A percentile compares a stretch with the other conserved stretches of the same genome.
These are phyloP conservation scores for Sanghuangporus sanghuang DNA, from an alignment of 1,284 basidiomycete species.

Conservation along the genomic window DNA sequence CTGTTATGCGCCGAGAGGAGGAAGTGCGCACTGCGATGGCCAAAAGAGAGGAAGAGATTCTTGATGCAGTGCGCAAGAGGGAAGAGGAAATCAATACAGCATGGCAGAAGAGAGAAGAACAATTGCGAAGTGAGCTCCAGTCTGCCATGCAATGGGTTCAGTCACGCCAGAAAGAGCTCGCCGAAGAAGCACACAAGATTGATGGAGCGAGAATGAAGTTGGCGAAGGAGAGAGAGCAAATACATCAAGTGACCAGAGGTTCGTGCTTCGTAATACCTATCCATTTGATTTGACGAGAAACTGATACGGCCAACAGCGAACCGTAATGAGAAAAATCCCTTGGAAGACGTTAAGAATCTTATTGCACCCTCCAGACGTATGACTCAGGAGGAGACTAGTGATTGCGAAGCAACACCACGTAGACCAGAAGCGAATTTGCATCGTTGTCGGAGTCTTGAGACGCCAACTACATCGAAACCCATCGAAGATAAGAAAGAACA, in stretches of 20 bases:
- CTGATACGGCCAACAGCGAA: constrained; percentile 23
- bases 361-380: constrained; percentile 47
- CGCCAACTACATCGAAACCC: constrained; percentile 30
- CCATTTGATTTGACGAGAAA: not conserved
- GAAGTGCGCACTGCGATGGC: constrained; percentile 69
- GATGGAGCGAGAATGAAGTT: constrained; percentile 40
- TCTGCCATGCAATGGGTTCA: constrained; percentile 46
- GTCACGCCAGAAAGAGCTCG: constrained; percentile 46
- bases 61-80: constrained; percentile 42
- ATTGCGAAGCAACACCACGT: constrained; percentile 20
- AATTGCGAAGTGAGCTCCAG: constrained; percentile 46
- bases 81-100: constrained; percentile 44
- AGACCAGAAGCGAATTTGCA: constrained; percentile 27
- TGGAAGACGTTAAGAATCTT: constrained; percentile 71
- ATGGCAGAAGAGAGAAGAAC: constrained; percentile 53
- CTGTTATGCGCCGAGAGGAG: constrained; percentile 61
- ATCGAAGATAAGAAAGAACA: constrained; percentile 10
- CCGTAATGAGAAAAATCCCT: constrained; percentile 51
- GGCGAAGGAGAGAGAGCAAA: constrained; percentile 41
- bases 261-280: not conserved
- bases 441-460: constrained; percentile 28
- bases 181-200: constrained; percentile 46
- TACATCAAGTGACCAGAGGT: constrained; percentile 30
- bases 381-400: constrained; percentile 26
- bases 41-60: constrained; percentile 62